Conservation (phyloP, 176 grass and related monocot species). For the Typha latifolia region DNA sequence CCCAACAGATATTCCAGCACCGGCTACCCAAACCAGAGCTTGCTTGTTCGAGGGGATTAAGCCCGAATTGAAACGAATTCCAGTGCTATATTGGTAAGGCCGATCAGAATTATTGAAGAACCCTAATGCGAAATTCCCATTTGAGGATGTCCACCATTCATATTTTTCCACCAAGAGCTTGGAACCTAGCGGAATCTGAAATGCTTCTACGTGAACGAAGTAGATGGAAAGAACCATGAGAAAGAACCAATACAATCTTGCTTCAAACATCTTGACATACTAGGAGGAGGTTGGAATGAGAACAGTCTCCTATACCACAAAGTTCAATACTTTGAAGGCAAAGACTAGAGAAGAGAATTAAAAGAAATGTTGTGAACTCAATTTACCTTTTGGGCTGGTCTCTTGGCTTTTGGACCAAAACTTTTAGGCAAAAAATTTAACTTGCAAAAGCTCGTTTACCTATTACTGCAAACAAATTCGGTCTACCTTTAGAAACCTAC, state of each 20-base stretch:
- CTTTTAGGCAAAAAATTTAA: no score
- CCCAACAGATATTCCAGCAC: constrained; percentile 1
- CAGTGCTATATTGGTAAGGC: background rate
- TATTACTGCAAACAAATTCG: no score
- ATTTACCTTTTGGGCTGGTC: no score
- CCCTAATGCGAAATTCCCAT: constrained; percentile 1
- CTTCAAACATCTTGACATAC: background rate
- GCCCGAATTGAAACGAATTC: constrained; percentile 4
- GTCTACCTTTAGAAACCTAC: no score
- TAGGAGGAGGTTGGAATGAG: background rate
- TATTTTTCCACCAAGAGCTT: background rate
- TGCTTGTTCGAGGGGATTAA: background rate
- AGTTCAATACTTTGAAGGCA: no score
- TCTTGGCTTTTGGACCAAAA: no score
- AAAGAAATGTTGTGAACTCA: no score
- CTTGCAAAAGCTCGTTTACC: no score
- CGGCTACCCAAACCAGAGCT: background rate
- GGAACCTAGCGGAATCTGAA: background rate
- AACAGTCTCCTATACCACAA: background rate
- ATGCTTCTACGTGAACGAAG: background rate
- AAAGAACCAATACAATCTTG: background rate
- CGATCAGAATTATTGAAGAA: background rate
- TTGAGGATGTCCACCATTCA: background rate
- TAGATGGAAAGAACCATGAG: background rate
- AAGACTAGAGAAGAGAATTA: no score